Percentiles rank a stretch among this genome's conserved stretches.
Conservation (phyloP, 768 basidiomycete species). For the Pisolithus albus region DNA sequence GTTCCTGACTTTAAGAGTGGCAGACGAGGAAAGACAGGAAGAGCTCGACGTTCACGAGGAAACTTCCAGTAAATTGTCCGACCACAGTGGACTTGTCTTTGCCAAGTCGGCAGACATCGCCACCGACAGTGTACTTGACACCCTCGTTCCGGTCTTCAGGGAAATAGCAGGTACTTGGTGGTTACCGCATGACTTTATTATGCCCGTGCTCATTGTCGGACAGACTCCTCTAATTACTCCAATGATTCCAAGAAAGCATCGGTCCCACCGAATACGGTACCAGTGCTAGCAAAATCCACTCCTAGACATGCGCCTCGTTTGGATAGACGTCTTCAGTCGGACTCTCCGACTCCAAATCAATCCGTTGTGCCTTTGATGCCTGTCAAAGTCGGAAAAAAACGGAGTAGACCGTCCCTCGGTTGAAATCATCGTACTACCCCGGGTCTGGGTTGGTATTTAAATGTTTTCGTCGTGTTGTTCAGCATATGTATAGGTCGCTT, state of each 20-base stretch:
- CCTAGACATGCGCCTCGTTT: conserved; percentile 8
- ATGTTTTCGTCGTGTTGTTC: conserved; percentile 11
- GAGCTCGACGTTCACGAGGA: conserved; percentile 24
- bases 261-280: conserved; percentile 9
- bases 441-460: conserved; percentile 13
- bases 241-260: conserved; percentile 10
- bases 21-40: conserved; percentile 13
- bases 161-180: conserved; percentile 35
- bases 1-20: conserved; percentile 33
- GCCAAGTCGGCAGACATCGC: conserved; percentile 31
- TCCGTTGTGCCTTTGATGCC: conserved; percentile 8
- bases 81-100: conserved; percentile 24
- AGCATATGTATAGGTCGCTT: conserved; percentile 23
- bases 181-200: neutral
- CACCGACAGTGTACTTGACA: conserved; percentile 48
- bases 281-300: conserved; percentile 11
- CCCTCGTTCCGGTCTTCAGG: conserved; percentile 61
- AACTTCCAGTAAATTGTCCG: conserved; percentile 40
- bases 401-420: conserved; percentile 25
- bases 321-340: conserved; percentile 17
- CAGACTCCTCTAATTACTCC: conserved; percentile 21
- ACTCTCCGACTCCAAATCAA: conserved; percentile 10
- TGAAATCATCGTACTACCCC: conserved; percentile 13
- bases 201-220: conserved; percentile 2
- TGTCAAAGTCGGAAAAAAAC: conserved; percentile 25